Conservation (phyloP, 306 rosid species). For the Malus domestica region DNA sequence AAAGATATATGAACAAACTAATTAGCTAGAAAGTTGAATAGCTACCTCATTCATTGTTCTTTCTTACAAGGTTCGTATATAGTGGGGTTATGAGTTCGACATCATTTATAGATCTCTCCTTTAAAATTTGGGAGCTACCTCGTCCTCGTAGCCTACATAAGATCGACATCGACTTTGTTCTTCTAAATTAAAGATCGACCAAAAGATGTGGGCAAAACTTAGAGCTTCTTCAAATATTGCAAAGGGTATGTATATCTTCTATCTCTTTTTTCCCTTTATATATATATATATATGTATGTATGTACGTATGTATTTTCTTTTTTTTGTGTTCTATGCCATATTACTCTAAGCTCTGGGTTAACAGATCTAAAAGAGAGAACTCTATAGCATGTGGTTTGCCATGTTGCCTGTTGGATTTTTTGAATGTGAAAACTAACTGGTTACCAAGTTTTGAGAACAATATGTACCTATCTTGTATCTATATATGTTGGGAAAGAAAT, state of each 20-base stretch:
- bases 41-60: neutral
- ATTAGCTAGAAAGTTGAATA: neutral
- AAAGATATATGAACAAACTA: neutral
- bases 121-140: neutral
- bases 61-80: neutral
- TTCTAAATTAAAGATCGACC: neutral
- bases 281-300: too few species aligned
- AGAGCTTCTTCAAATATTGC: constrained; percentile 16
- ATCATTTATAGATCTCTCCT: neutral
- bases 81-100: neutral
- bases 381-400: neutral
- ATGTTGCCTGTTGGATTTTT: neutral
- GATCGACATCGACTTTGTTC: neutral
- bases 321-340: neutral
- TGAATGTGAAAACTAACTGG: neutral
- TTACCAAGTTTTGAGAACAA: neutral
- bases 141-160: neutral
- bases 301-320: rapidly evolving
- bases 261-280: neutral
- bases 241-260: constrained; percentile 13
- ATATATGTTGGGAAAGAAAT: neutral
- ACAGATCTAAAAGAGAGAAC: neutral
- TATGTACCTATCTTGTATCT: too few species aligned
- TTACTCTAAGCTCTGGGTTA: neutral
- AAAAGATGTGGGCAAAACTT: constrained; percentile 34